A percentile compares a stretch with the other conserved stretches of the same genome.
These are phyloP conservation scores for Trametes cubensis DNA, from an alignment of 768 basidiomycete genomes.

Conservation along the genomic window DNA sequence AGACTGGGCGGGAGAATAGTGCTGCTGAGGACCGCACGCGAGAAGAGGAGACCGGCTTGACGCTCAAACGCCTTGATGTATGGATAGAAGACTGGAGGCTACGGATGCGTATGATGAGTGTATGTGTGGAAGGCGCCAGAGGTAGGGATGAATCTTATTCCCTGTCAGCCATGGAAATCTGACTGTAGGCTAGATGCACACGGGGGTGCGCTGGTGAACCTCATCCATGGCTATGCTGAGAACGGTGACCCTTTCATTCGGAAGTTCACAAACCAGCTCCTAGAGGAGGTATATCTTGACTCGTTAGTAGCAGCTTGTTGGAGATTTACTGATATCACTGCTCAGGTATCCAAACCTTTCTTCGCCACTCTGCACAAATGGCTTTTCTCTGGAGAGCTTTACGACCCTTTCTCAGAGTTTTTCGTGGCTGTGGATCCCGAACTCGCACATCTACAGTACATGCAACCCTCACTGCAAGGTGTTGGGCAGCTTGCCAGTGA, in stretches of 20 bases:
- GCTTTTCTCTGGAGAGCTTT: slow-evolving; percentile 94
- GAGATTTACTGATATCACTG: slow-evolving; percentile 46
- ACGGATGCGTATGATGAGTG: slow-evolving; percentile 97
- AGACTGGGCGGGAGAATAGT: slow-evolving; percentile 20
- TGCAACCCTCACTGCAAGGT: slow-evolving; percentile 62
- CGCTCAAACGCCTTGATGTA: slow-evolving; percentile 82
- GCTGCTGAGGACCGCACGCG: slow-evolving; percentile 29
- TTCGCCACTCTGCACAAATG: slow-evolving; percentile 91
- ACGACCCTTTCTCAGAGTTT: slow-evolving; percentile 94
- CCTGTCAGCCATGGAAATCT: neutral
- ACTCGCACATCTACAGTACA: slow-evolving; percentile 69
- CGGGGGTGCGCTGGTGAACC: slow-evolving; percentile 92
- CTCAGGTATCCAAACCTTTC: slow-evolving; percentile 92
- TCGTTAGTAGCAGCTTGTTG: neutral
- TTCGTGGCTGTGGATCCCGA: slow-evolving; percentile 89
- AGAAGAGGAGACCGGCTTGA: slow-evolving; percentile 70
- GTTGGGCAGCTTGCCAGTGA: slow-evolving; percentile 57
- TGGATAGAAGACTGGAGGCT: slow-evolving; percentile 96
- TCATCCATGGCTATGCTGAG: slow-evolving; percentile 93
- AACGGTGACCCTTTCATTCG: slow-evolving; percentile 98
- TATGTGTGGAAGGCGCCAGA: slow-evolving; percentile 88
- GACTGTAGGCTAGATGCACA: slow-evolving; percentile 53
- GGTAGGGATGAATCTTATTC: slow-evolving; percentile 47
- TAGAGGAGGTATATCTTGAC: slow-evolving; percentile 72
- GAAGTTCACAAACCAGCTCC: slow-evolving; percentile 84